These are phyloP conservation scores for Bolboschoenoplectus hybrid DNA, from an alignment of 202 grass and related monocot genomes.

Conservation along the genomic window DNA sequence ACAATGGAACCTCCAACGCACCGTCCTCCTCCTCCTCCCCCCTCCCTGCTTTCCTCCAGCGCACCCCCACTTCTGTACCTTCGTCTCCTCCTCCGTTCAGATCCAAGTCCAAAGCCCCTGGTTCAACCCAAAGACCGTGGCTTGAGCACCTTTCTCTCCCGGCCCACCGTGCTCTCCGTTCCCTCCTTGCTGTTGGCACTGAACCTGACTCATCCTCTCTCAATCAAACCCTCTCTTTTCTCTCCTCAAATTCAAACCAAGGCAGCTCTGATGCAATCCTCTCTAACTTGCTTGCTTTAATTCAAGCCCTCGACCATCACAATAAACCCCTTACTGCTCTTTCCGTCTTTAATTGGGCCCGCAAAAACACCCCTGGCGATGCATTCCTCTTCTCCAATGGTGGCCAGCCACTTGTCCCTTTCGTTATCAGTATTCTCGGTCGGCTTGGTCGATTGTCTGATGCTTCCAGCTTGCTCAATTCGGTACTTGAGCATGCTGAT, in stretches of 20 bases:
- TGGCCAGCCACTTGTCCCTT: neutral
- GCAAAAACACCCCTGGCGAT: conserved; percentile 45
- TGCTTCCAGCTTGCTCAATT: conserved; percentile 47
- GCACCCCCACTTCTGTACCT: neutral
- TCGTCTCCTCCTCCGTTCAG: neutral
- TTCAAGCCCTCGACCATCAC: conserved; percentile 58
- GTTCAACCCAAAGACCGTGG: conserved; percentile 39
- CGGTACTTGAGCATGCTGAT: conserved; percentile 40
- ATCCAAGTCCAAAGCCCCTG: neutral
- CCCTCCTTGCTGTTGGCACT: conserved; percentile 46
- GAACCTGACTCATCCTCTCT: neutral
- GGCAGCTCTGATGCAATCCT: conserved; percentile 16
- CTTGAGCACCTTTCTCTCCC: conserved; percentile 53
- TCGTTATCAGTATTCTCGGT: conserved; percentile 37
- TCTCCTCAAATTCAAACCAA: conserved; percentile 23
- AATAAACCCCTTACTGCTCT: conserved; percentile 31
- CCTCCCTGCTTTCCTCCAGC: neutral
- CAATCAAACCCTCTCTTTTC: conserved; percentile 33
- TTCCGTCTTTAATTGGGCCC: conserved; percentile 54
- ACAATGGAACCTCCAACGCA: neutral
- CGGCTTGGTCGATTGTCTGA: conserved; percentile 50
- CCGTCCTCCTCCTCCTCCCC: neutral
- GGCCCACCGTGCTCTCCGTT: conserved; percentile 54
- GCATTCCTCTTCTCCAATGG: neutral
- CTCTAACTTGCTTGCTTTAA: conserved; percentile 49